These are phyloP conservation scores for Stephania japonica DNA, from an alignment of 164 flowering plant genomes.

Conservation along the genomic window DNA sequence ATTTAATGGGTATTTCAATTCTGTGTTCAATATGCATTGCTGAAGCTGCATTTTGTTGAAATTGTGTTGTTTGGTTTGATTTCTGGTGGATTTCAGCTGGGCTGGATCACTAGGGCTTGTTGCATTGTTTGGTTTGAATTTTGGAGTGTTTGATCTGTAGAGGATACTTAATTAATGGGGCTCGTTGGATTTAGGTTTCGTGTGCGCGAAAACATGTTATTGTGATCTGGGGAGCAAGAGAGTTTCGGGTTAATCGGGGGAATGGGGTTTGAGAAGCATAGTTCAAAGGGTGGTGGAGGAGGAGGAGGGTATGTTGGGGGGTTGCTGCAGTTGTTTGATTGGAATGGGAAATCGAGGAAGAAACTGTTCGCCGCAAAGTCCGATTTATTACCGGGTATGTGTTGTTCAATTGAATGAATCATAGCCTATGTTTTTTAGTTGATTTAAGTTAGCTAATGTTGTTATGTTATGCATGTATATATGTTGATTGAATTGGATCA, in stretches of 20 bases:
- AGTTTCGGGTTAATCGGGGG: slow-evolving; percentile 6
- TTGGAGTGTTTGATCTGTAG: neutral
- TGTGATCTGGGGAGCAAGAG: neutral
- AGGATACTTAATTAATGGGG: neutral
- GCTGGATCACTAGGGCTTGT: neutral
- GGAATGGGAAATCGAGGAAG: slow-evolving; percentile 86
- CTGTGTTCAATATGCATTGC: neutral
- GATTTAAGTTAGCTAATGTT: neutral
- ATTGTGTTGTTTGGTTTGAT: neutral
- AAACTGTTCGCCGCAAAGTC: slow-evolving; percentile 70
- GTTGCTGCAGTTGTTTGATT: slow-evolving; percentile 84
- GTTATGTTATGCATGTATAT: neutral
- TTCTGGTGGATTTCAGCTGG: neutral
- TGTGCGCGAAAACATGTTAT: neutral
- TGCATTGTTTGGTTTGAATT: neutral
- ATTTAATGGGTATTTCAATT: neutral
- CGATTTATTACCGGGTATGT: slow-evolving; percentile 53
- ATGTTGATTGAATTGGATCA: neutral
- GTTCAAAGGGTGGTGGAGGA: slow-evolving; percentile 47
- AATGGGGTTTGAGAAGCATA: slow-evolving; percentile 57
- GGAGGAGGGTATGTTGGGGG: slow-evolving; percentile 74
- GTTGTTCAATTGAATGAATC: neutral
- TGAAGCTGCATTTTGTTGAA: neutral
- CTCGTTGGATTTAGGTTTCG: neutral
- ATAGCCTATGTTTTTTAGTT: neutral